phyloP scores from a whole-genome alignment of 495 filamentous ascomycete genomes.

The Penicillium lividum region DNA sequence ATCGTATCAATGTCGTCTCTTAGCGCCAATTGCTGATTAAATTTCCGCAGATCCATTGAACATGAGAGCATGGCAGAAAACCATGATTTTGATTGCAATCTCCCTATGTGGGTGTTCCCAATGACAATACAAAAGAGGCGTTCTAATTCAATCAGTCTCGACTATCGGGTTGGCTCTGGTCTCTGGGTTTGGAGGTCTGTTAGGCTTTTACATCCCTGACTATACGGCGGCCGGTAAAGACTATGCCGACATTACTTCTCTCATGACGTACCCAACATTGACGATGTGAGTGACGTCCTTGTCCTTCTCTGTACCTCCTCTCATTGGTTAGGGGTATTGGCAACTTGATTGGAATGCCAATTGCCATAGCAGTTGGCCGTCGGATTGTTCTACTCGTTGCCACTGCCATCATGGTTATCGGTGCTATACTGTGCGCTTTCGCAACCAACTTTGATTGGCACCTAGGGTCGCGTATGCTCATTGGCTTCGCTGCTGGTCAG shows the following conservation, averaged over 20 bases:
- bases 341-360: conserved; percentile 43
- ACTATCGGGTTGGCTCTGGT: conserved; percentile 31
- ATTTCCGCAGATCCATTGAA: conserved; percentile 32
- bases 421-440: conserved; percentile 25
- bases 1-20: neutral
- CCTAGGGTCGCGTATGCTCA: conserved; percentile 30
- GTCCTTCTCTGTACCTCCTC: neutral
- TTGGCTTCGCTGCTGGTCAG: conserved; percentile 36
- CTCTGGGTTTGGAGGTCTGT: conserved; percentile 31
- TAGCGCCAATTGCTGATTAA: neutral
- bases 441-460: conserved; percentile 28
- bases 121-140: neutral
- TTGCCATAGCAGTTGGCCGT: conserved; percentile 41
- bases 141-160: conserved; percentile 18
- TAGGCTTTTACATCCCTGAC: conserved; percentile 24
- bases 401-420: conserved; percentile 27
- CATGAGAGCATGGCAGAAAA: conserved; percentile 31
- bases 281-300: conserved; percentile 8
- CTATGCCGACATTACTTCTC: conserved; percentile 27
- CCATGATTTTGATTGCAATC: conserved; percentile 25
- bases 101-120: conserved; percentile 24
- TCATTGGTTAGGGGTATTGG: conserved; percentile 31
- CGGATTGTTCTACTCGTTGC: conserved; percentile 37
- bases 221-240: conserved; percentile 24
- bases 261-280: conserved; percentile 31